phyloP scores from a whole-genome alignment of 257 asterid species.

The Lavandula angustifolia region DNA sequence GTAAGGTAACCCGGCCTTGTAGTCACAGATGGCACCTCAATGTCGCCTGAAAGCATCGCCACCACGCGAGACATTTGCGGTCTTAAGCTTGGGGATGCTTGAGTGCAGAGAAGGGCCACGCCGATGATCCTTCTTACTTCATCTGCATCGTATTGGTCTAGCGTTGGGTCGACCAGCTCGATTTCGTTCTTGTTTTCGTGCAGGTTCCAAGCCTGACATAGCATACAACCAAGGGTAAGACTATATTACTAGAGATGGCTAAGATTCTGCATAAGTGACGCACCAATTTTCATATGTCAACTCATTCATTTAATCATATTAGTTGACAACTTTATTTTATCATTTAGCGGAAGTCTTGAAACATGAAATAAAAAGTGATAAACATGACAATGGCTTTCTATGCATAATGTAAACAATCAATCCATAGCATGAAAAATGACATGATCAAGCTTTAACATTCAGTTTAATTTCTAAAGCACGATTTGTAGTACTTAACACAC shows the following conservation, averaged over 20 bases:
- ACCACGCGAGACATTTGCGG: conserved; percentile 72
- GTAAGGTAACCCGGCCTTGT: conserved; percentile 61
- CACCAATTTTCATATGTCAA: background rate
- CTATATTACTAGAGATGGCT: no score
- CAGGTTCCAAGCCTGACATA: conserved; percentile 49
- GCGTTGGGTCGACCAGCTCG: conserved; percentile 49
- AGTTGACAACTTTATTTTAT: no score
- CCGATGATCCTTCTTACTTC: conserved; percentile 53
- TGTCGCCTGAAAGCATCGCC: conserved; percentile 70
- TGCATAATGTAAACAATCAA: no score
- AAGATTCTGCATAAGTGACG: no score
- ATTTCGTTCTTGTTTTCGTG: conserved; percentile 43
- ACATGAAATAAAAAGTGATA: no score
- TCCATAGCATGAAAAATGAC: no score
- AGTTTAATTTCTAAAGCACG: no score
- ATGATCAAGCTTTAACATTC: no score
- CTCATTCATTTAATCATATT: background rate
- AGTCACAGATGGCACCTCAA: conserved; percentile 49
- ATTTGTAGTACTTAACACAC: no score
- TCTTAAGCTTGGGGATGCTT: conserved; percentile 52
- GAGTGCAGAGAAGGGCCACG: conserved; percentile 68
- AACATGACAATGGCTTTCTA: no score
- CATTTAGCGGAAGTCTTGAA: no score
- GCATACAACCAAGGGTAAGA: no score
- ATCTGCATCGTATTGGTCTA: conserved; percentile 37